These are phyloP conservation scores for Nakaseomyces delphensis DNA, from an alignment of 1,139 yeast species.

Conservation along the genomic window DNA sequence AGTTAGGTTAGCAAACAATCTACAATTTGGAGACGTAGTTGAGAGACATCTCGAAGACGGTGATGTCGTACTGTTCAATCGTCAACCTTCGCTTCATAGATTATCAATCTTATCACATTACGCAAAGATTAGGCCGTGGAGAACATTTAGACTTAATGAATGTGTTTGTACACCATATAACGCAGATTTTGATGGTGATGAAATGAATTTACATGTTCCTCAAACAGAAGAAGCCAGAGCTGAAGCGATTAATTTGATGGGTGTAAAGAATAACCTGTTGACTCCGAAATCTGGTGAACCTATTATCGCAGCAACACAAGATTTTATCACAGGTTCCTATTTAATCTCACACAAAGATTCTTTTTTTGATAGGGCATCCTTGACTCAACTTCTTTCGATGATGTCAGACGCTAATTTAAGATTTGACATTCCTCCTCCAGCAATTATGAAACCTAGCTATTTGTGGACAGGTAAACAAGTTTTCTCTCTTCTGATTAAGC, in stretches of 20 bases:
- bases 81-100: slow-evolving; percentile 97
- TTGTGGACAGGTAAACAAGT: slow-evolving; percentile 98
- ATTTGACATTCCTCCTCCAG: slow-evolving; percentile 92
- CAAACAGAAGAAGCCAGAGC: slow-evolving; percentile 99
- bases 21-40: slow-evolving; percentile 86
- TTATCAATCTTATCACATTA: slow-evolving; percentile 89
- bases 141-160: slow-evolving; percentile 93
- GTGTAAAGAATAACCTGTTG: slow-evolving; percentile 86
- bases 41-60: slow-evolving; percentile 98
- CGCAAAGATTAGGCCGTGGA: slow-evolving; percentile 95
- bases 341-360: slow-evolving; percentile 88
- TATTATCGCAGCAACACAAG: slow-evolving; percentile 98
- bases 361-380: slow-evolving; percentile 78
- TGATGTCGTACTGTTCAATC: slow-evolving; percentile 87
- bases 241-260: slow-evolving; percentile 96
- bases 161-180: slow-evolving; percentile 99
- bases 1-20: slow-evolving; percentile 60
- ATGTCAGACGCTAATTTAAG: slow-evolving; percentile 89
- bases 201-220: slow-evolving; percentile 97
- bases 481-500: slow-evolving; percentile 77
- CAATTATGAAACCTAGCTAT: slow-evolving; percentile 78
- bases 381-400: slow-evolving; percentile 79
- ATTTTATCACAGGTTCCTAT: slow-evolving; percentile 94
- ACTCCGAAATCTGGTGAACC: slow-evolving; percentile 99
- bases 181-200: slow-evolving; percentile 99